Evolutionary conservation across 768 basidiomycete species (phyloP), one percentile per base, ranked within the genome.

Genomic region (Hortiboletus flavorubellus): DNA sequence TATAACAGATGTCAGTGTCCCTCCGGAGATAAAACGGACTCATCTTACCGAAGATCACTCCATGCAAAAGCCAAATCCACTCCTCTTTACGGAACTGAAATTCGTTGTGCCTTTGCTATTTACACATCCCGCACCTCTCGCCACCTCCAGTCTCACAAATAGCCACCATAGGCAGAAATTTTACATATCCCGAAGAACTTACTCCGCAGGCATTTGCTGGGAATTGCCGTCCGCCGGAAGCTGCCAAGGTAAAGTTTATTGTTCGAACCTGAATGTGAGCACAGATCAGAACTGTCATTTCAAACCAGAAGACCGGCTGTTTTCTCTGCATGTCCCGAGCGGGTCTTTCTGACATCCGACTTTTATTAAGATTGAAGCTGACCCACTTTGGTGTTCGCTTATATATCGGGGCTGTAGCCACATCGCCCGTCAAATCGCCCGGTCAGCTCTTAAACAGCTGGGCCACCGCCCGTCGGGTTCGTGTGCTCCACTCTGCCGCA

Each of bases 11-110:
- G 64, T 52, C 50, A 44, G 42, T 49, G 26, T 57, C 56, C 55
- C 52, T 44, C 60, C 70, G 70, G 70, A 71, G 68, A 68, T 71
- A n/a, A 54, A 41, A 59, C 71, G 69, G 71, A 67, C 41, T 53
- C 55, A 62, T 68, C 53, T 54, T 29, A 56, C 59, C 65, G 69
- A 71, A 54, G 67, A 69, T 68, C 68, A 69, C 55, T 56, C 50
- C 53, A 62, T 59, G 37, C 46, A 69, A 72, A 72, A 71, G 67
- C 55, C 66, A 71, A 71, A 72, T 58, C 55, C 56, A 62, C 55
- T 52, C 54, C 52, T 65, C 47, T 26, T 70, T 70, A 71, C 69
- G 70, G 59, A 70, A 70, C 66, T 58, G 49, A 57, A 60, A 40
- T 56, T 65, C 48, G 52, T 59, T 8, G 65, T 68, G 55, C 62